Base-by-base conservation (phyloP, 192 early-diverging fungal genomes). In the Helicostylum pulchrum region DNA sequence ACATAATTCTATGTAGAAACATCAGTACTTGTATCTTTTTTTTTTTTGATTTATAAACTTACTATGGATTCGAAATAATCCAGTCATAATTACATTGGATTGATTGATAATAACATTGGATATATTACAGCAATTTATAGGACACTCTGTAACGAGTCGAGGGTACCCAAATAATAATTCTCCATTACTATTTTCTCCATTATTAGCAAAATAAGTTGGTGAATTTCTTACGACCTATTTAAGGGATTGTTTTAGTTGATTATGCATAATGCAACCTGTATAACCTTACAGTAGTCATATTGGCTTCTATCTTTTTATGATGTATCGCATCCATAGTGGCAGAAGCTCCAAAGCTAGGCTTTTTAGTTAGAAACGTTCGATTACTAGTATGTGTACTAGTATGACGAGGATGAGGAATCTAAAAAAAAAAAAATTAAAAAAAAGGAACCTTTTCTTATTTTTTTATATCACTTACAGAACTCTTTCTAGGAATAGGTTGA, bases 301-400 rank as follows among this genome's bases (percentile, higher is more conserved):
- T 26, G 26, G 26, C 26, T 26, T 26, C 26, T 2, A 26, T 26
- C 26, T 26, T 26, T 26, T 26, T 26, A 39, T 39, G 1, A 39
- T 39, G 36, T 9, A 2, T 42, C 36, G 4, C 0, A 17, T 31
- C 36, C 15, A 20, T 15, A 44, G 19, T 45, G 9, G 21, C 31
- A 21, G 51, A 17, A 44, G 62, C 48, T 39, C 30, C 31, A 30
- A 51, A 64, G 30, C 39, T 53, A 23, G 62, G 51, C 44, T 34
- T 64, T 44, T 64, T 64, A 23, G 36, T 64, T 1, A 64, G 49
- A 32, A 62, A 62, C 17, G 47, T 34, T 62, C 48, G 34, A 49
- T 50, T 62, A 3, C 26, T 55, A 32, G 26, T 31, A 31, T 31
- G 53, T 34, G 53, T 3, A 34, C 6, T 21, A 20, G 57, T 23